Evolutionary conservation across 306 rosid genomes (phyloP).

Genomic region (Cotoneaster glaucophyllus): DNA sequence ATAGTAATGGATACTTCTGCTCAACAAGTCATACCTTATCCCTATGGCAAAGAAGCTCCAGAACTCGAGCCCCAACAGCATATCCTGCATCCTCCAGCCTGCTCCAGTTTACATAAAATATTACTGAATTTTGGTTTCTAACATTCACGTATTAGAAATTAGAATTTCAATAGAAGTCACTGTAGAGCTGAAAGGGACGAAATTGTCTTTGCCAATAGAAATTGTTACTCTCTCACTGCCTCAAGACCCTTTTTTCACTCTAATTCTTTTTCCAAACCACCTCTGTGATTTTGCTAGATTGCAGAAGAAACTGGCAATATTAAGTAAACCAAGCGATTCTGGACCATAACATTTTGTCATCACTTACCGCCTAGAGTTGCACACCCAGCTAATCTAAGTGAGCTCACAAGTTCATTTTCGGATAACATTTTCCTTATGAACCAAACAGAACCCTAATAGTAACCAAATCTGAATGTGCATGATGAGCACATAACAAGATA

Average conservation of each 20-base stretch:
- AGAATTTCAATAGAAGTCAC: background rate
- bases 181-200: background rate
- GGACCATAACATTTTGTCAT: background rate
- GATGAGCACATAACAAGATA: background rate
- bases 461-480: background rate
- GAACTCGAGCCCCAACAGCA: conserved; percentile 93
- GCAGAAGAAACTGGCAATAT: background rate
- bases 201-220: background rate
- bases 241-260: background rate
- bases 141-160: background rate
- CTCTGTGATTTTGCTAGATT: background rate
- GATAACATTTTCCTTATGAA: background rate
- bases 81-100: conserved; percentile 97
- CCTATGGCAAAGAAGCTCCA: conserved; percentile 94
- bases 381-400: background rate
- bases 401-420: background rate
- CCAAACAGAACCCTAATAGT: background rate
- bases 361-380: background rate
- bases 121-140: conserved; percentile 1
- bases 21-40: conserved; percentile 58
- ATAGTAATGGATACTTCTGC: background rate
- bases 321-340: background rate
- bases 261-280: background rate
- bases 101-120: conserved; percentile 19
- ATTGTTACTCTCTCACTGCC: background rate